Base-by-base conservation (phyloP, 106 monocot genomes). In the Phalaenopsis equestris region DNA sequence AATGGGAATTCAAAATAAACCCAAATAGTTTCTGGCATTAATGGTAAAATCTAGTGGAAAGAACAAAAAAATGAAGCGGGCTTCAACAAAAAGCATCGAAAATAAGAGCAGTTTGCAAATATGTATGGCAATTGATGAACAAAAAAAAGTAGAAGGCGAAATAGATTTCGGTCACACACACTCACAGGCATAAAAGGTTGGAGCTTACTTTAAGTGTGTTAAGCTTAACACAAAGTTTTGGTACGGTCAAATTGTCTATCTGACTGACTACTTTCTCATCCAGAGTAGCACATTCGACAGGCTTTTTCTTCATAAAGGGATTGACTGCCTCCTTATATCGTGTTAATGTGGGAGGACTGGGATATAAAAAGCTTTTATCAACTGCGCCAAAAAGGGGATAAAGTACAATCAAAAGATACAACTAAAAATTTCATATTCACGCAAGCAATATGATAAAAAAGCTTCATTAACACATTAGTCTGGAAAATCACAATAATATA, bases 151-250 rank as follows among this genome's bases (percentile, higher is more conserved):
- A 64, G 64, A 64, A 64, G 6, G 24, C 9, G 64, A 64, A 57
- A 64, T 64, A 64, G 64, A 64, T 64, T 23, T 23, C 64, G 24
- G 24, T 23, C 14, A 64, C 30, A 72, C 30, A 72, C 41, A 11
- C 8, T 12, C 3, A 42, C 74, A 42, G 6, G 9, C 9, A 24
- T 67, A 4, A 16, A 72, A 16, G 30, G 14, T 72, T 72, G 41
- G 30, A 72, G 72, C 91, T 89, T 73, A 91, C 91, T 68, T 86
- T 78, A 56, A 91, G 86, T 72, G 91, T 89, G 78, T 91, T 91
- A 36, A 91, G 87, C 85, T 91, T 91, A 16, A 89, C 91, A 89
- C 91, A 91, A 7, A 91, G 83, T 80, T 89, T 89, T 43, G 79
- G 58, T 65, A 85, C 83, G 41, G 88, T 87, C 78, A 90, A 85